Percentiles rank a stretch among this genome's conserved stretches.
Conservation (phyloP, 768 basidiomycete genomes). For the Rhodocollybia butyracea region DNA sequence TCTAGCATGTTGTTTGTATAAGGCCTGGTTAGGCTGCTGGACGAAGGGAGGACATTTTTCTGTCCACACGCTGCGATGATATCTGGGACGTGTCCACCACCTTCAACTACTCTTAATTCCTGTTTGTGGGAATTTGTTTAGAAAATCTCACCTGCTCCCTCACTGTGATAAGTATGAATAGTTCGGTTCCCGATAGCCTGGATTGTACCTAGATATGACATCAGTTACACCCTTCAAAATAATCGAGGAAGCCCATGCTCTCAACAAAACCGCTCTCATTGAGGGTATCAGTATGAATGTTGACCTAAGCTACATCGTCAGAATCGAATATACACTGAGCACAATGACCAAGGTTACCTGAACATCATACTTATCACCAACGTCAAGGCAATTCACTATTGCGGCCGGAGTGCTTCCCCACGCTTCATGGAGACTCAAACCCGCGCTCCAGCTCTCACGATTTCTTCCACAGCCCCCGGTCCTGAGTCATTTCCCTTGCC, state of each 20-base stretch:
- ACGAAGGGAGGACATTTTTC: constrained; percentile 89
- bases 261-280: constrained; percentile 98
- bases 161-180: constrained; percentile 96
- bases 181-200: constrained; percentile 86
- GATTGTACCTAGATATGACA: constrained; percentile 88
- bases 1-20: constrained; percentile 90
- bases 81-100: constrained; percentile 96
- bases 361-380: constrained; percentile 90
- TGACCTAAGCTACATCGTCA: too few relatives aligned
- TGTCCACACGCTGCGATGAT: constrained; percentile 94
- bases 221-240: too few relatives aligned
- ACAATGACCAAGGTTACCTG: constrained; percentile 52
- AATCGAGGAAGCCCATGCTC: too few relatives aligned
- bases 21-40: constrained; percentile 95
- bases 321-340: too few relatives aligned
- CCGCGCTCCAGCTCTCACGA: constrained; percentile 81
- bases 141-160: constrained; percentile 79
- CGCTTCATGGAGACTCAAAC: constrained; percentile 95
- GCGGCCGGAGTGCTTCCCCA: constrained; percentile 93
- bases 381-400: constrained; percentile 71
- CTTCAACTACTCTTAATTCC: constrained; percentile 27
- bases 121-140: too few relatives aligned
- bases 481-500: constrained; percentile 96
- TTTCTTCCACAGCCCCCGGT: constrained; percentile 67
- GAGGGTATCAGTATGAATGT: constrained; percentile 95